Evolutionary conservation across 306 rosid species (phyloP).

Genomic region (Arachis stenosperma): DNA sequence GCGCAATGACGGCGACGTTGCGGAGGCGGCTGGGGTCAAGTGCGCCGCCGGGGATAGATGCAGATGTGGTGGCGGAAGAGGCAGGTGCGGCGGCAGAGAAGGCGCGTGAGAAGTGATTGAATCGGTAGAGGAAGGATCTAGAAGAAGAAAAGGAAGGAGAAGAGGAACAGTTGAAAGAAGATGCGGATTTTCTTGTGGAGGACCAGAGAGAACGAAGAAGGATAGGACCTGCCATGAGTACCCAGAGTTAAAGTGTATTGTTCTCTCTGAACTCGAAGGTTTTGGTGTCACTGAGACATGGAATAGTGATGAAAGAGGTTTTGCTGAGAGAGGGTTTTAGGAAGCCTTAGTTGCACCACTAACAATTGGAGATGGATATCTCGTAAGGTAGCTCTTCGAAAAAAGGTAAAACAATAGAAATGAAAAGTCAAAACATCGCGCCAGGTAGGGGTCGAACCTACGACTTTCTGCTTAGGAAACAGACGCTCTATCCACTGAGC

Average conservation of each 20-base stretch:
- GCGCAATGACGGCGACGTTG: slow-evolving; percentile 94
- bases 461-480: slow-evolving; percentile 33
- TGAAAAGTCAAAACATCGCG: neutral
- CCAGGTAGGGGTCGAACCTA: slow-evolving; percentile 33
- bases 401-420: no score
- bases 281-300: neutral
- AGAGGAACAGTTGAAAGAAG: slow-evolving; percentile 43
- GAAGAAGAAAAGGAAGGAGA: slow-evolving; percentile 25
- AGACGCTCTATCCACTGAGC: slow-evolving; percentile 36
- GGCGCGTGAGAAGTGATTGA: slow-evolving; percentile 48
- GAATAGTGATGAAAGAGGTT: neutral
- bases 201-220: slow-evolving; percentile 81
- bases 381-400: no score
- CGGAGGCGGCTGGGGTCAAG: slow-evolving; percentile 79
- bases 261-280: neutral
- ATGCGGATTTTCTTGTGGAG: slow-evolving; percentile 54
- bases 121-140: slow-evolving; percentile 25
- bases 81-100: slow-evolving; percentile 61
- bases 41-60: slow-evolving; percentile 29
- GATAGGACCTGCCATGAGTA: slow-evolving; percentile 73
- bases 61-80: slow-evolving; percentile 46
- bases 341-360: neutral
- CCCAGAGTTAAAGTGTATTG: neutral
- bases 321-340: neutral
- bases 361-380: no score